Evolutionary conservation across 257 asterid genomes (phyloP), one percentile per base, ranked within the genome.

Genomic region (Galeopsis tetrahit): DNA sequence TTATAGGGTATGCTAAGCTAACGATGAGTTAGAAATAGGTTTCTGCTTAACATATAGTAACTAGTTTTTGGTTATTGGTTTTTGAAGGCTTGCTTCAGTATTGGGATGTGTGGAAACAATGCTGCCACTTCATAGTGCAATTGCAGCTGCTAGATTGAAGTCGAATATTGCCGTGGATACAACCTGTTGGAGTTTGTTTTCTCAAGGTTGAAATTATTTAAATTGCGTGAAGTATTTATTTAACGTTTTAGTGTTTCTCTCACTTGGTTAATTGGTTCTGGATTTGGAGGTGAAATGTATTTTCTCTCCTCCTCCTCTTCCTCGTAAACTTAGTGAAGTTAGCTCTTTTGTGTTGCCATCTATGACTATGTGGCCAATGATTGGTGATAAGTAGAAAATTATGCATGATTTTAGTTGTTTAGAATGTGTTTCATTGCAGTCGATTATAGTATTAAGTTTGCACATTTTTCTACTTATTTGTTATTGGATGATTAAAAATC

Each of bases 71-170:
- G 32, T 58, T 38, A 34, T 43, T 59, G 63, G 13, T 9, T 28
- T 56, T 40, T 73, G 65, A 36, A 87, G 88, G 85, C 48, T 82
- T 78, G 81, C 76, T 66, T 76, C 79, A 5, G 82, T 64, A 61
- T 38, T 87, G 78, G 82, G 80, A 38, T 63, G 82, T 62, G 48
- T 84, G 73, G 88, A 74, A 55, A 76, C 89, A 13, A 80, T 84
- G 89, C 49, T 84, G 77, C 92, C 92, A 11, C 83, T 87, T 28
- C 92, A 87, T 71, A 82, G 88, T 61, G 63, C 84, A 35, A 77
- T 84, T 70, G 89, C 92, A 14, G 82, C 86, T 61, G 85, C 92
- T 73, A 86, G 92, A 63, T 71, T 84, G 78, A 83, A 77, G 80
- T 84, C 92, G 39, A 82, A 82, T 62, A 81, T 87, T 13, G 89